A percentile compares a stretch with the other conserved stretches of the same genome.
phyloP scores from a whole-genome alignment of 257 asterid genomes.

The Capsicum rhomboideum region DNA sequence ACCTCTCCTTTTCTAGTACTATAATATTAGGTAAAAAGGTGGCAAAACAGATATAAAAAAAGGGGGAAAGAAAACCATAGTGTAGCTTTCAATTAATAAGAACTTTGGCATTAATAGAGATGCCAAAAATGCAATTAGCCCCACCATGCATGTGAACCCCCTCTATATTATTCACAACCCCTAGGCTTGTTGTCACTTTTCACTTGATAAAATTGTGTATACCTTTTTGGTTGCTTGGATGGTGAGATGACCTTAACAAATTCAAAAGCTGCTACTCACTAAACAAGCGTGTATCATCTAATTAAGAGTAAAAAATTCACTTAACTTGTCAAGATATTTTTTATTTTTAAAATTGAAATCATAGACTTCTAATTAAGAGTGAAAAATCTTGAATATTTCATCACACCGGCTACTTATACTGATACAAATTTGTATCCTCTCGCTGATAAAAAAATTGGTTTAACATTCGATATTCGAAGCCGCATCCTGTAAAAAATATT shows the following conservation, averaged over 20 bases:
- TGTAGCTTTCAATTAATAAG: conserved; percentile 27
- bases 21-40: conserved; percentile 29
- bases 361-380: too few species aligned
- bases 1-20: not conserved
- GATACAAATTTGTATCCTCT: too few species aligned
- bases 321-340: too few species aligned
- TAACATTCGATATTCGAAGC: too few species aligned
- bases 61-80: not conserved
- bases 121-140: conserved; percentile 8
- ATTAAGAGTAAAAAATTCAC: too few species aligned
- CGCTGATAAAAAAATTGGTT: too few species aligned
- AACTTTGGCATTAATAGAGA: not conserved
- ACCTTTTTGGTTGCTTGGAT: not conserved
- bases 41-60: not conserved
- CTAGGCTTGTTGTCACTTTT: not conserved
- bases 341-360: too few species aligned
- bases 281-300: too few species aligned
- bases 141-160: conserved; percentile 47
- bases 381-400: too few species aligned
- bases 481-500: too few species aligned
- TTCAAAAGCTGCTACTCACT: not conserved
- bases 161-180: conserved; percentile 10
- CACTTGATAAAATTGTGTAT: not conserved
- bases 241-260: not conserved
- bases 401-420: too few species aligned